Evolutionary conservation across 768 basidiomycete genomes (phyloP).

Genomic region (Leccinum truebloodii): DNA sequence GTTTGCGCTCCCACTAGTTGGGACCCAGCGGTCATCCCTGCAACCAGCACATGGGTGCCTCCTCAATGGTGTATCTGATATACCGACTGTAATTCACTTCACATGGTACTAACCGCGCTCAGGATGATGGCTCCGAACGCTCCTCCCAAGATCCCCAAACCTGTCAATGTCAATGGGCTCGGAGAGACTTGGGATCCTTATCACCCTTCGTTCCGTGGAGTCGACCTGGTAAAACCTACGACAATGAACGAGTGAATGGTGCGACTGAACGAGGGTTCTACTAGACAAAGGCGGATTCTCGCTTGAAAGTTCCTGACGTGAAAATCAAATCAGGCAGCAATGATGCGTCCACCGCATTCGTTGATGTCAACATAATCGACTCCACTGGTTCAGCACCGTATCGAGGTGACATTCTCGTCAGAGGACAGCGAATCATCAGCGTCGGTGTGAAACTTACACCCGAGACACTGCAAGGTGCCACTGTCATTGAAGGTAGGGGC

Average conservation of each 20-base stretch:
- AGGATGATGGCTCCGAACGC: constrained; percentile 25
- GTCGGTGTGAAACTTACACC: constrained; percentile 28
- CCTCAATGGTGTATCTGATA: constrained; percentile 22
- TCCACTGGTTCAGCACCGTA: constrained; percentile 37
- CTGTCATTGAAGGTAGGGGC: constrained; percentile 32
- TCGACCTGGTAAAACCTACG: constrained; percentile 20
- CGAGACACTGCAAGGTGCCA: constrained; percentile 21
- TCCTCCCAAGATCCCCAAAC: background rate
- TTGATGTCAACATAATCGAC: constrained; percentile 37
- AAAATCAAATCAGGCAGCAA: constrained; percentile 26
- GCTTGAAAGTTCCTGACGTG: constrained; percentile 25
- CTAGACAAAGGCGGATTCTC: constrained; percentile 24
- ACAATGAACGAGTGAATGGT: background rate
- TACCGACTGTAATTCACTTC: background rate
- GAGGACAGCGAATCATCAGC: constrained; percentile 30
- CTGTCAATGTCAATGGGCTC: constrained; percentile 17
- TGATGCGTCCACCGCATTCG: constrained; percentile 23
- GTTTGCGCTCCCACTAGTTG: constrained; percentile 14
- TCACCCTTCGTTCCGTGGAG: constrained; percentile 23
- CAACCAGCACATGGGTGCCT: constrained; percentile 28
- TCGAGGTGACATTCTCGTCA: constrained; percentile 36
- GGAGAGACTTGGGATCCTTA: constrained; percentile 27
- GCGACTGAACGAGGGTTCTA: background rate
- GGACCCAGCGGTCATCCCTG: constrained; percentile 26
- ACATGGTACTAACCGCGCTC: background rate